A percentile compares a stretch with the other conserved stretches of the same genome.
Conservation (phyloP, 805 yeast genomes). For the Cyberlindnera petersonii region DNA sequence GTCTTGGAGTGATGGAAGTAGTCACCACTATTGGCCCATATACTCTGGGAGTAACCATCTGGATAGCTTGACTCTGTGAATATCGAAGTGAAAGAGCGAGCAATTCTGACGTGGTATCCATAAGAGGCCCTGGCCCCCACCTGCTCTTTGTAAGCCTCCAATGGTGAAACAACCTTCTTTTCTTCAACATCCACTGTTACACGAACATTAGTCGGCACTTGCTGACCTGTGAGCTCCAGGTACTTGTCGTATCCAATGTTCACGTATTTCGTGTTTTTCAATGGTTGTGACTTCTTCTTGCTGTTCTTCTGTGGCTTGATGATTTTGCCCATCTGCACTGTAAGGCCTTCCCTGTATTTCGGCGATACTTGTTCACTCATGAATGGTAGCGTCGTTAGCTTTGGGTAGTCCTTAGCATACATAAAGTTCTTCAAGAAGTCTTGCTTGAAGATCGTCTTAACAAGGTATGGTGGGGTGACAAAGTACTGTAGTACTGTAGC, state of each 20-base stretch:
- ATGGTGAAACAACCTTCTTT: slow-evolving; percentile 63
- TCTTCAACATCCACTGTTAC: slow-evolving; percentile 72
- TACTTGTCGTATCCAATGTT: slow-evolving; percentile 66
- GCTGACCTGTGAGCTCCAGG: slow-evolving; percentile 52
- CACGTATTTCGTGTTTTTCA: slow-evolving; percentile 63
- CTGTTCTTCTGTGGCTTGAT: slow-evolving; percentile 22
- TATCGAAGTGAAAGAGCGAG: slow-evolving; percentile 52
- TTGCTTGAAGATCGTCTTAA: slow-evolving; percentile 57
- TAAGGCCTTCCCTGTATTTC: slow-evolving; percentile 60
- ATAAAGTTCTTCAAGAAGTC: slow-evolving; percentile 45
- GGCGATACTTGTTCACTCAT: slow-evolving; percentile 43
- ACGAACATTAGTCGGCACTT: slow-evolving; percentile 72
- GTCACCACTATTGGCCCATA: slow-evolving; percentile 66
- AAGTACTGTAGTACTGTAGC: slow-evolving; percentile 74
- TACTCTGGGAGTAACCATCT: slow-evolving; percentile 65
- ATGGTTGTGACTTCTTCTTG: slow-evolving; percentile 46
- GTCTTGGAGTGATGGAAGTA: slow-evolving; percentile 40
- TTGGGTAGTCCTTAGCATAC: slow-evolving; percentile 67
- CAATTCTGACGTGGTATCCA: slow-evolving; percentile 74
- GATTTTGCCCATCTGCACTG: slow-evolving; percentile 39
- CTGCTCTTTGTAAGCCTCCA: slow-evolving; percentile 60
- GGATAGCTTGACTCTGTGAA: slow-evolving; percentile 67
- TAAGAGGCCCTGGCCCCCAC: slow-evolving; percentile 57
- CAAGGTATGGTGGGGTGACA: slow-evolving; percentile 79
- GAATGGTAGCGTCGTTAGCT: slow-evolving; percentile 70